These are phyloP conservation scores for Saprolegnia parasitica DNA, from an alignment of 352 stramenopile species.

Conservation along the genomic window DNA sequence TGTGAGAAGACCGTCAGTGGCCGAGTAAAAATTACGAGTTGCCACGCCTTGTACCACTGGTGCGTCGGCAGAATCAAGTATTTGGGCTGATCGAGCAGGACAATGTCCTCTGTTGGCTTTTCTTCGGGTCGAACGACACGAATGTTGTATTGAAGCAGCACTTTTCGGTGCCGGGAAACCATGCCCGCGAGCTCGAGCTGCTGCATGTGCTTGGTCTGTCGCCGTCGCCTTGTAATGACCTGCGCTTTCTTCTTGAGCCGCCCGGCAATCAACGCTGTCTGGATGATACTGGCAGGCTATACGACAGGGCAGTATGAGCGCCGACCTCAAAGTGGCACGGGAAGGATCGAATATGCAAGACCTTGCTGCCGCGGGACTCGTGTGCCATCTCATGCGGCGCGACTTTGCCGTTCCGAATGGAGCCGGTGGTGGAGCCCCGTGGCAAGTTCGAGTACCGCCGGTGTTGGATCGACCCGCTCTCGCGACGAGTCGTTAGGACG, in stretches of 20 bases:
- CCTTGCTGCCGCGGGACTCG: background rate
- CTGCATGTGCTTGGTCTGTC: constrained; percentile 32
- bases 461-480: background rate
- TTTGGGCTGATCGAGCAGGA: constrained; percentile 34
- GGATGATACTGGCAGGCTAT: background rate
- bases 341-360: no score
- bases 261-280: constrained; percentile 3
- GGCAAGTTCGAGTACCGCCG: background rate
- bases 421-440: background rate
- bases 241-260: constrained; percentile 18
- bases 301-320: background rate
- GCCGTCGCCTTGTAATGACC: background rate
- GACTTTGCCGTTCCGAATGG: background rate
- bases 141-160: constrained; percentile 73
- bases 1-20: constrained; percentile 22
- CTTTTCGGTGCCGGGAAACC: constrained; percentile 62
- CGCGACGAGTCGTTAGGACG: background rate
- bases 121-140: constrained; percentile 47
- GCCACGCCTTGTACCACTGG: constrained; percentile 66
- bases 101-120: constrained; percentile 36
- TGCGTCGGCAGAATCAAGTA: constrained; percentile 71
- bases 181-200: constrained; percentile 49
- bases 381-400: background rate
- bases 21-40: no score
- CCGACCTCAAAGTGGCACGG: no score